These are phyloP conservation scores for Ceratonia siliqua DNA, from an alignment of 306 rosid genomes.

Conservation along the genomic window DNA sequence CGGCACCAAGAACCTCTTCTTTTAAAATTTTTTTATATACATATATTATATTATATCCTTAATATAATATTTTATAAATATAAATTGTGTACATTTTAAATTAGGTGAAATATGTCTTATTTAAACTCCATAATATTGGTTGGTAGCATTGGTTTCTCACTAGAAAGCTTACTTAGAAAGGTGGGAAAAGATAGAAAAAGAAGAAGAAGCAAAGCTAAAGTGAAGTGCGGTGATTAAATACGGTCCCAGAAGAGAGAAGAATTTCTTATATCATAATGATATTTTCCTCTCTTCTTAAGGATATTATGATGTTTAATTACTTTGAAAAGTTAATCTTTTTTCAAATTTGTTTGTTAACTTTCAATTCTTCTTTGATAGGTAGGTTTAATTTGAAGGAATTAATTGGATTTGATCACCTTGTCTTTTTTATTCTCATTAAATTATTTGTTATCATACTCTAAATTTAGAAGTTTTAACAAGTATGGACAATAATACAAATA, in stretches of 20 bases:
- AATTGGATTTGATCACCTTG: background rate
- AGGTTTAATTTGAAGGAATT: background rate
- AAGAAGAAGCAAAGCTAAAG: background rate
- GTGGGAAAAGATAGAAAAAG: background rate
- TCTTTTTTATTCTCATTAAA: slow-evolving; percentile 1
- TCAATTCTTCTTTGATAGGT: slow-evolving; percentile 5
- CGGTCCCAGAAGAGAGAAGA: slow-evolving; percentile 30
- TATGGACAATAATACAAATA: too few species aligned
- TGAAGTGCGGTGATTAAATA: slow-evolving; percentile 24
- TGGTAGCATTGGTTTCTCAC: background rate
- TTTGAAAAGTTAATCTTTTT: slow-evolving; percentile 10
- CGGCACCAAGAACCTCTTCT: background rate
- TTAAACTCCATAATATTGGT: too few species aligned
- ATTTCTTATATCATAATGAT: slow-evolving; percentile 30
- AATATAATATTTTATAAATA: too few species aligned
- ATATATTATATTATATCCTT: too few species aligned
- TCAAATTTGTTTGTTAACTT: slow-evolving; percentile 1
- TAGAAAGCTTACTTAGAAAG: background rate
- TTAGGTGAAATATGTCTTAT: too few species aligned
- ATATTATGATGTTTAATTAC: background rate
- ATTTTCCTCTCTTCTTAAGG: slow-evolving; percentile 11
- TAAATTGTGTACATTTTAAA: too few species aligned
- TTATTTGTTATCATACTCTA: background rate
- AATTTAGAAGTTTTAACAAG: too few species aligned
- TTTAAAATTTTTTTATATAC: background rate